Evolutionary conservation across 148 eudicot species (phyloP).

Genomic region (Beta vulgaris): DNA sequence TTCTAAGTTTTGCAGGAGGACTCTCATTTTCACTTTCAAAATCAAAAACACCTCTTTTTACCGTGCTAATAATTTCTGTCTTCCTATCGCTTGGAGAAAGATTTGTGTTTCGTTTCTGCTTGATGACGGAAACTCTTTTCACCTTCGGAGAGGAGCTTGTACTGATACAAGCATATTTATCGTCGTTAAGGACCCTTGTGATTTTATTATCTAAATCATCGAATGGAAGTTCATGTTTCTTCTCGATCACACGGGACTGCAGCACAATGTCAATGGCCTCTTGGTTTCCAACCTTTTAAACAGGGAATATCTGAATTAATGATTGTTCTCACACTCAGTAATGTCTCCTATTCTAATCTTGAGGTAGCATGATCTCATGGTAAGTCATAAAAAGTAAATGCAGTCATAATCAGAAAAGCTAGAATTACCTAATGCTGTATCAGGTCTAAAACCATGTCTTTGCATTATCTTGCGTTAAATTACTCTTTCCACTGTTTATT

Average conservation of each 20-base stretch:
- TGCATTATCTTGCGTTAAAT: no score
- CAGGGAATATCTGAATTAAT: conserved; percentile 5
- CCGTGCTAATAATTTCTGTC: conserved; percentile 5
- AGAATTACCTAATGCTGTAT: no score
- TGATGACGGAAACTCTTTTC: conserved; percentile 41
- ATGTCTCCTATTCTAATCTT: neutral
- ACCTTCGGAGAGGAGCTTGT: conserved; percentile 47
- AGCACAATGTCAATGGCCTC: conserved; percentile 70
- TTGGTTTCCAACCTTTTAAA: conserved; percentile 68
- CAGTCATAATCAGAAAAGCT: no score
- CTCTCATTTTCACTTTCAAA: conserved; percentile 42
- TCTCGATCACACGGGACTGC: conserved; percentile 30
- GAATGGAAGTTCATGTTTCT: conserved; percentile 26
- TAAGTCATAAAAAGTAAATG: no score
- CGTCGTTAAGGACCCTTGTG: conserved; percentile 19
- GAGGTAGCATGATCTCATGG: neutral
- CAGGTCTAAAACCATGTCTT: no score
- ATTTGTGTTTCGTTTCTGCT: conserved; percentile 36
- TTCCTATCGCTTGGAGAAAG: conserved; percentile 34
- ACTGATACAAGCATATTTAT: conserved; percentile 30
- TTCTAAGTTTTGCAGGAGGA: conserved; percentile 47
- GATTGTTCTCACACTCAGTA: neutral
- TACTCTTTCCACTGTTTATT: neutral
- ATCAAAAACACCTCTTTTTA: conserved; percentile 10
- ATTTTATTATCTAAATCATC: conserved; percentile 20